phyloP scores from a whole-genome alignment of 371 early-diverging fungal genomes.

The Mortierella sp. region DNA sequence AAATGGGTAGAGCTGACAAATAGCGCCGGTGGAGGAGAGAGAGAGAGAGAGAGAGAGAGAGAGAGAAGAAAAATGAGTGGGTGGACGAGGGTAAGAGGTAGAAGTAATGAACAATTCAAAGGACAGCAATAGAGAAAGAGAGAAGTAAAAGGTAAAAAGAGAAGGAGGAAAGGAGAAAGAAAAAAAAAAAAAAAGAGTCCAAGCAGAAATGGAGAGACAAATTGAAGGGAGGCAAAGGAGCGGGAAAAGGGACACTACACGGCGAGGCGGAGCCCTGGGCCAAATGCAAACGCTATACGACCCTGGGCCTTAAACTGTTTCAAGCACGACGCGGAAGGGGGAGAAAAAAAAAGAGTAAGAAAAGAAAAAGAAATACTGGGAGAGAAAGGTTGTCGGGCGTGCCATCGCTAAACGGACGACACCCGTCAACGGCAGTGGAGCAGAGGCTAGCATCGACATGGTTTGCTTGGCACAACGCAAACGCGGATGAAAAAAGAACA shows the following conservation, averaged over 20 bases:
- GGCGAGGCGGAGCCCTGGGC: neutral
- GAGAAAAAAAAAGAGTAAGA: neutral
- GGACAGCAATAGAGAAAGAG: neutral
- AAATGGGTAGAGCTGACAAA: too few species aligned
- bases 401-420: too few species aligned
- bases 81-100: neutral
- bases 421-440: too few species aligned
- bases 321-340: neutral
- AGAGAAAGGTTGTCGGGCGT: neutral
- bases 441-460: too few species aligned
- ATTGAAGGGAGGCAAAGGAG: constrained; percentile 4
- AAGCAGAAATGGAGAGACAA: neutral
- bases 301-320: neutral
- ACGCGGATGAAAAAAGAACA: too few species aligned
- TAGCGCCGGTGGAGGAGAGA: too few species aligned
- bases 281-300: neutral
- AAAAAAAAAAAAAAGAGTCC: neutral
- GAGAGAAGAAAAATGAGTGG: neutral
- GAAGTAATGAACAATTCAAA: neutral
- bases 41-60: too few species aligned
- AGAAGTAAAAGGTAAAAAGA: constrained; percentile 5
- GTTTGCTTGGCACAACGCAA: too few species aligned
- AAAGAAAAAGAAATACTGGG: neutral
- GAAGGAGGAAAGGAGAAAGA: constrained; percentile 1
- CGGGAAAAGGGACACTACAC: constrained; percentile 3